phyloP scores from a whole-genome alignment of 148 eudicot genomes.

The Selenicereus undatus region DNA sequence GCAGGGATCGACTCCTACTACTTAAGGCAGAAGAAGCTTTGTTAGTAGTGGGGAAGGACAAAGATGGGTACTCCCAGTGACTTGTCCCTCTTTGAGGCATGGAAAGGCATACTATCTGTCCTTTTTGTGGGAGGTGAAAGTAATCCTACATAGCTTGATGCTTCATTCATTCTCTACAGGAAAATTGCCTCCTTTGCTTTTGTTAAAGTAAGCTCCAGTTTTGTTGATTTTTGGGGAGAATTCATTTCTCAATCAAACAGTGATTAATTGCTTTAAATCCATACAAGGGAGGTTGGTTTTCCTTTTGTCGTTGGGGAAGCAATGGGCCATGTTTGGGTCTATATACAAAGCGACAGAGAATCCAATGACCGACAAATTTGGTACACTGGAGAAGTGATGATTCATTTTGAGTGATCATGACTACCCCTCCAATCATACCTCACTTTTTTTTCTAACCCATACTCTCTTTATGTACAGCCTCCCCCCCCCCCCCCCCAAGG shows the following conservation, averaged over 20 bases:
- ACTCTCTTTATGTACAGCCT: no score
- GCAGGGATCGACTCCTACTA: no score
- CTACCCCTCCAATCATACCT: constrained; percentile 10
- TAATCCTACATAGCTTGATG: not conserved
- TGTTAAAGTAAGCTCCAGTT: not conserved
- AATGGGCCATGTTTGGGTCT: not conserved
- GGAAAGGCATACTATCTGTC: not conserved
- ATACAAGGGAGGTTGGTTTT: not conserved
- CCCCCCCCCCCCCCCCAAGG: no score
- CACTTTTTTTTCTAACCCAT: not conserved
- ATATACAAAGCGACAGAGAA: constrained; percentile 6
- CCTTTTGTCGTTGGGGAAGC: not conserved
- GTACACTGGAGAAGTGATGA: not conserved
- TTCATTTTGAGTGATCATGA: constrained; percentile 11
- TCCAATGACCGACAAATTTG: constrained; percentile 21
- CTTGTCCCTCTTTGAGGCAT: not conserved
- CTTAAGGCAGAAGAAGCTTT: not conserved
- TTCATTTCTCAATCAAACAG: not conserved
- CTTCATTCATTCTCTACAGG: not conserved
- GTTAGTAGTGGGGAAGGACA: not conserved
- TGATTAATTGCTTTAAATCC: not conserved
- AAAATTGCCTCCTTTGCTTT: not conserved
- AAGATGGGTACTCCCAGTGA: not conserved
- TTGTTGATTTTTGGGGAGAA: not conserved
- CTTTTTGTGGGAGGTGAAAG: not conserved